A percentile compares a stretch with the other conserved stretches of the same genome.
phyloP scores from a whole-genome alignment of 805 yeast genomes.

The Saccharomycopsis schoenii region DNA sequence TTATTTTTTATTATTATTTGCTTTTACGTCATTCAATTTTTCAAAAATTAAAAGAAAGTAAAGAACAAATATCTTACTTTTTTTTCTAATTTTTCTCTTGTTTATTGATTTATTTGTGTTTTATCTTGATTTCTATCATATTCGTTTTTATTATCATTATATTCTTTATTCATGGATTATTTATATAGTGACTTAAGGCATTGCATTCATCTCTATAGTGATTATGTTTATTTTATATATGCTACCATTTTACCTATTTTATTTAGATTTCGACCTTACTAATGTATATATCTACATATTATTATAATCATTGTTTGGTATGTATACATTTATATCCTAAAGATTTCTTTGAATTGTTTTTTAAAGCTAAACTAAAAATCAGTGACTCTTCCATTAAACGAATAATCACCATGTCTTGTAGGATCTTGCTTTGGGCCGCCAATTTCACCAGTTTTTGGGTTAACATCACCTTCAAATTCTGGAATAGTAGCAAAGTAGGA shows the following conservation, averaged over 20 bases:
- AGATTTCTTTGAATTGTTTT: background rate
- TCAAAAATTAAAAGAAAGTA: no score
- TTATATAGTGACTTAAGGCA: background rate
- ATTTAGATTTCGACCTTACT: background rate
- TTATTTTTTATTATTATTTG: background rate
- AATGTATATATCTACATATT: background rate
- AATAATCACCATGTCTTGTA: constrained; percentile 80
- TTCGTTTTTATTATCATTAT: background rate
- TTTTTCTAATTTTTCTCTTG: background rate
- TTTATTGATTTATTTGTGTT: background rate
- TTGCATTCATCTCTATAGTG: background rate
- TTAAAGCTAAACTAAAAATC: constrained; percentile 49
- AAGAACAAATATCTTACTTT: no score
- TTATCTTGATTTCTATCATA: background rate
- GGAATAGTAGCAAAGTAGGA: constrained; percentile 68
- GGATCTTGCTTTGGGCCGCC: constrained; percentile 99
- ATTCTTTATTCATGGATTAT: background rate
- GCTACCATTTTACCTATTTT: background rate
- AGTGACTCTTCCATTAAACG: constrained; percentile 92
- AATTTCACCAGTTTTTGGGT: constrained; percentile 89
- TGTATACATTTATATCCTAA: background rate
- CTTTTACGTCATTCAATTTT: background rate
- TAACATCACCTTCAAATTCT: constrained; percentile 89
- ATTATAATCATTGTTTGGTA: background rate
- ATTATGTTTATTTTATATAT: background rate